Conservation (phyloP, 208 protist species). For the Wallacemonas sp. region DNA sequence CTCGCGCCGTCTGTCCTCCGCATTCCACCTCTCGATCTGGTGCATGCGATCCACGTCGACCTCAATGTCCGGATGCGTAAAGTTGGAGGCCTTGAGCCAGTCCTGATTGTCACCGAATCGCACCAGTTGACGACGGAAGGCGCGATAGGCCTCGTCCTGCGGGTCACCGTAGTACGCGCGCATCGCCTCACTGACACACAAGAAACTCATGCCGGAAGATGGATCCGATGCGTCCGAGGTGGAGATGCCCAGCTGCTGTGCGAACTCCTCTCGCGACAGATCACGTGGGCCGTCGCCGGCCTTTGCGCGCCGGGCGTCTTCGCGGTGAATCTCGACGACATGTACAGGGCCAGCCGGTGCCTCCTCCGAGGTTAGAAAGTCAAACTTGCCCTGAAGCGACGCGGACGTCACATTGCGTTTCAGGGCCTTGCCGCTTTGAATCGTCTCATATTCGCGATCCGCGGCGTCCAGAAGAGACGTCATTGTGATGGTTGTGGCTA, state of each 20-base stretch:
- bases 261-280: constrained; percentile 45
- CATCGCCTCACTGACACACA: constrained; percentile 34
- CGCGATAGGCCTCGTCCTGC: constrained; percentile 51
- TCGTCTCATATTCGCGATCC: constrained; percentile 26
- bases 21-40: background rate
- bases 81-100: constrained; percentile 44
- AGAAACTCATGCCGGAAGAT: constrained; percentile 21
- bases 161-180: constrained; percentile 63
- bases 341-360: constrained; percentile 32
- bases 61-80: constrained; percentile 7
- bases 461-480: constrained; percentile 13
- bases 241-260: constrained; percentile 35
- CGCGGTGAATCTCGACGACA: constrained; percentile 37
- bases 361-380: constrained; percentile 49
- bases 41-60: constrained; percentile 12
- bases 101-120: constrained; percentile 28
- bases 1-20: background rate
- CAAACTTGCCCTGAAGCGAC: constrained; percentile 27
- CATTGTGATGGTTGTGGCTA: background rate
- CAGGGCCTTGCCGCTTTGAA: background rate
- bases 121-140: constrained; percentile 35
- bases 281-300: constrained; percentile 10
- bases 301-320: constrained; percentile 26
- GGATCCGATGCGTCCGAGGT: constrained; percentile 42
- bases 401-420: constrained; percentile 1